A percentile compares a stretch with the other conserved stretches of the same genome.
Evolutionary conservation across 2,329 filamentous ascomycete genomes (phyloP).

Genomic region (Arthrocladium fulminans): DNA sequence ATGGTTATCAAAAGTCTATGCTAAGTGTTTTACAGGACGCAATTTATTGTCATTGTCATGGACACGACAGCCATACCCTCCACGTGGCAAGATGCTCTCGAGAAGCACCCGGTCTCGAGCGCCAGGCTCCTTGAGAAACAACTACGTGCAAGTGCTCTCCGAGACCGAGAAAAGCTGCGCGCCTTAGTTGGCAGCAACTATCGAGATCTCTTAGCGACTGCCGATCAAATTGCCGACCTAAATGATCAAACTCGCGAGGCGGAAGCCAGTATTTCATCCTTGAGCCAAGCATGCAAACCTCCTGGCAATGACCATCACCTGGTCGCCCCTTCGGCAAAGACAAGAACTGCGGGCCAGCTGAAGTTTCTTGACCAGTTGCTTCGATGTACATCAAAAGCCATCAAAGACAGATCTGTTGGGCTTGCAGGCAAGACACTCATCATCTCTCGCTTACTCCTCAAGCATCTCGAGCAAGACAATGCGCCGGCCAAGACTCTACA

Average conservation of each 20-base stretch:
- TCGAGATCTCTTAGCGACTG: constrained; percentile 80
- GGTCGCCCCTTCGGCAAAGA: constrained; percentile 8
- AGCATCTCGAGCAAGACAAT: constrained; percentile 53
- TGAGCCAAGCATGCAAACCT: constrained; percentile 71
- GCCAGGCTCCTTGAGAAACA: constrained; percentile 57
- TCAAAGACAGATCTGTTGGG: constrained; percentile 41
- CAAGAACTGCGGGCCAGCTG: constrained; percentile 39
- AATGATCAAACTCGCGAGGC: constrained; percentile 65
- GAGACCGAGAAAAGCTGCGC: constrained; percentile 58
- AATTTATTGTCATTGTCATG: no score
- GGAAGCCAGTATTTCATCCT: constrained; percentile 60
- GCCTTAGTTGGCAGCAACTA: constrained; percentile 63
- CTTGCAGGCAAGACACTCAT: constrained; percentile 64
- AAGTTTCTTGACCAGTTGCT: constrained; percentile 41
- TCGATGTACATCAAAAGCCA: constrained; percentile 45
- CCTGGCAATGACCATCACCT: constrained; percentile 9
- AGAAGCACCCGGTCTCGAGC: constrained; percentile 51
- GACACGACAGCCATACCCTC: constrained; percentile 37
- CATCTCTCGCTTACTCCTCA: constrained; percentile 64
- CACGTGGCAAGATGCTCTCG: constrained; percentile 60
- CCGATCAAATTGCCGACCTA: constrained; percentile 90
- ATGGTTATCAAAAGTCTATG: no score
- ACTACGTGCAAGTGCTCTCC: constrained; percentile 52
- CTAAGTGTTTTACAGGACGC: no score
- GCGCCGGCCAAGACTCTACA: constrained; percentile 48